These are phyloP conservation scores for Thermothielavioides terrestris DNA, from an alignment of 495 filamentous ascomycete species.

Conservation along the genomic window DNA sequence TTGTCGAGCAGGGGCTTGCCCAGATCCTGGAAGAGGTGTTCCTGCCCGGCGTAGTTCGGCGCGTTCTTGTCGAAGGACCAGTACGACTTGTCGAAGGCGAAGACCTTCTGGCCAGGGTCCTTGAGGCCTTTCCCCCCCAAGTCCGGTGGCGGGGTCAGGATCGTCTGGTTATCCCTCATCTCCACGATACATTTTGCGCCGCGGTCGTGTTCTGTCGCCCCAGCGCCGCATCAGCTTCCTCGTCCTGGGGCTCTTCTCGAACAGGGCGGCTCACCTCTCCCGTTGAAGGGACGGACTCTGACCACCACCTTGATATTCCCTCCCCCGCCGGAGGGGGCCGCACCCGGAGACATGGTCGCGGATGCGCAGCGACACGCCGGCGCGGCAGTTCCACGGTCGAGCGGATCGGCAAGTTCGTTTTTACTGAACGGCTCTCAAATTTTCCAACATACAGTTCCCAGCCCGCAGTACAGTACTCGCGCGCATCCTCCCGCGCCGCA, in stretches of 20 bases:
- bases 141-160: slow-evolving; percentile 69
- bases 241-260: not conserved
- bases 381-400: not conserved
- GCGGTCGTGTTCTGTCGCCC: slow-evolving; percentile 66
- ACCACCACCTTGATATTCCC: slow-evolving; percentile 99
- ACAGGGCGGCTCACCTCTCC: slow-evolving; percentile 58
- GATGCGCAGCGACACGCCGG: not conserved
- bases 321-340: slow-evolving; percentile 48
- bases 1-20: slow-evolving; percentile 91
- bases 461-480: slow-evolving; percentile 13
- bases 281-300: slow-evolving; percentile 83
- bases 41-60: slow-evolving; percentile 79
- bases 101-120: slow-evolving; percentile 70
- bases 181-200: slow-evolving; percentile 95
- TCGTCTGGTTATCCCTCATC: slow-evolving; percentile 87
- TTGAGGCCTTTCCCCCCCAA: slow-evolving; percentile 52
- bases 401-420: not conserved
- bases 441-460: slow-evolving; percentile 22
- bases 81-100: slow-evolving; percentile 95
- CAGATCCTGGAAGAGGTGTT: slow-evolving; percentile 78
- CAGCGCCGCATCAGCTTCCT: not conserved
- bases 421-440: slow-evolving; percentile 8
- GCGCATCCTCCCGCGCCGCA: slow-evolving; percentile 19
- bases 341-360: slow-evolving; percentile 58
- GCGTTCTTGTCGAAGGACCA: slow-evolving; percentile 90